Evolutionary conservation across 2,329 filamentous ascomycete genomes (phyloP), one percentile per base, ranked within the genome.

Genomic region (Penicillium sp.): DNA sequence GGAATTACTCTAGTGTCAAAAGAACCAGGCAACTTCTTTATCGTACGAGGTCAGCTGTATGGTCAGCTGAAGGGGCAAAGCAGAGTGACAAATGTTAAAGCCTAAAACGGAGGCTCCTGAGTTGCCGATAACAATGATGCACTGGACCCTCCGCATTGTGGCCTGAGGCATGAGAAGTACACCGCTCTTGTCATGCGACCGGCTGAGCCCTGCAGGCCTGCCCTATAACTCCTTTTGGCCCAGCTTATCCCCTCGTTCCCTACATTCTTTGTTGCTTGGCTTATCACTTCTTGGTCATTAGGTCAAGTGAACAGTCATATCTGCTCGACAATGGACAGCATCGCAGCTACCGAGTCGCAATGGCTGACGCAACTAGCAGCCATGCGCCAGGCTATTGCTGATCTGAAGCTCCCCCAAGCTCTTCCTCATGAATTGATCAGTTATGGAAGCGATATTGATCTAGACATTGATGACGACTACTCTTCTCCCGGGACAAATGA

Each of bases 311-410:
- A 45, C 37, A 12, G 29, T n/a, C 5, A 2, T 8, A 21, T 17
- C 8, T 5, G 26, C 12, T 1, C 29, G 52, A n/a, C 13, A 64
- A 64, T 65, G 61, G 54, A 58, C 4, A 53, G 39, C n/a, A 53
- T 58, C 3, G 45, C 54, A 31, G 31, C 62, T 17, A 69, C 72
- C 13, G 76, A 83, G 64, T 73, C 75, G 39, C 78, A 86, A 79
- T 97, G 93, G 93, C 83, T 91, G 57, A 79, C 82, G 52, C 88
- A 96, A 66, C 81, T 95, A 60, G 79, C 82, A 26, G 82, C 85
- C 29, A 97, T 98, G 93, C 84, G 85, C 63, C 79, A 85, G 53
- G 88, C 90, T 38, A 81, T 97, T 51, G 86, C 85, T 37, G 80
- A 85, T 21, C 74, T 96, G 45, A 78, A 81, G 49, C 67, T 83